Base-by-base conservation (phyloP, 2,329 filamentous ascomycete genomes). In the Westerdykella sp. region DNA sequence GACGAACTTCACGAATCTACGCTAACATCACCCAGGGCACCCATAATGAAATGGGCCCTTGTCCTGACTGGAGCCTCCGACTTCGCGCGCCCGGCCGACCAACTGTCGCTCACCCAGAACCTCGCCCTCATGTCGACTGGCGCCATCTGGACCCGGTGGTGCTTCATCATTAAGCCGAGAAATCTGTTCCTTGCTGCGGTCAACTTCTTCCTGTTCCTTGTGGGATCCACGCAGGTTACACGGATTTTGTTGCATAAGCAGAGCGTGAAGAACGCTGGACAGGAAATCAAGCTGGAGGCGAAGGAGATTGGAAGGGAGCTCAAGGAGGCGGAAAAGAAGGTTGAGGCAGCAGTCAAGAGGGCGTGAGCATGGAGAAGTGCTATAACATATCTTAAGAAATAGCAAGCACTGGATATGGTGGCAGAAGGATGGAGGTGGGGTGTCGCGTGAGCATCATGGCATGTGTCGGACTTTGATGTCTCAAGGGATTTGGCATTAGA, bases 71-170 rank as follows among this genome's bases (percentile, higher is more conserved):
- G 93, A 65, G 79, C 95, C 65, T 84, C 87, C 58, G 93, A 98
- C 74, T 86, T 98, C 68, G 78, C 83, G 50, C 89, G 93, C 56
- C 93, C 93, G 25, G 88, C 86, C 50, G 87, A 94, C 69, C 88
- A 89, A 69, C 87, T 98, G 56, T 96, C 90, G 34, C 75, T 96
- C 50, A 93, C 87, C 23, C 90, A 96, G 73, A 98, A 97, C 74
- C 76, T 76, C 40, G 91, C 93, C 46, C 79, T 98, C 56, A 93
- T 87, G 65, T 83, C 83, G 58, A 98, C 93, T 9, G 93, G 93
- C 55, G 72, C 85, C 53, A 98, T 98, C 78, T 98, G 93, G 93
- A 98, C 93, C 37, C 81, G 93, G 55, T 98, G 93, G 93, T 98
- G 93, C 77, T 78, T 97, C 66, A 85, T 98, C 69, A 98, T 98